Percentiles rank a stretch among this genome's conserved stretches.
Evolutionary conservation across 2,329 filamentous ascomycete species (phyloP).

Genomic region (Pseudogymnoascus destructans): DNA sequence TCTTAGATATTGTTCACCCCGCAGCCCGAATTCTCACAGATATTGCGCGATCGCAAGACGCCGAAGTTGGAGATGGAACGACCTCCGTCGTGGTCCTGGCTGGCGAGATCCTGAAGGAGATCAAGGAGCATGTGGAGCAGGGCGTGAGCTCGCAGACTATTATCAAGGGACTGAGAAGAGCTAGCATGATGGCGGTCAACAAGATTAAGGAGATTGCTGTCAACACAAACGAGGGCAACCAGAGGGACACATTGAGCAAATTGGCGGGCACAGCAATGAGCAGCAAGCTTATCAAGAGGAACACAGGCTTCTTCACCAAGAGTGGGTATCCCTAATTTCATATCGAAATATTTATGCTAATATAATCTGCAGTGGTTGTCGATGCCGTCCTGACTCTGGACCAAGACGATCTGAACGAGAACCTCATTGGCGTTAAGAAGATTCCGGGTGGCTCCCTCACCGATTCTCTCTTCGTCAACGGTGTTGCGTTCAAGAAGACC

Average conservation of each 20-base stretch:
- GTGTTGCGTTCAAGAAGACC: conserved; percentile 99
- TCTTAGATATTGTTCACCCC: conserved; percentile 96
- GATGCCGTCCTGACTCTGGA: conserved; percentile 91
- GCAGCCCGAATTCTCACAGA: conserved; percentile 95
- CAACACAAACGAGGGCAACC: conserved; percentile 67
- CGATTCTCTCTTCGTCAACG: conserved; percentile 92
- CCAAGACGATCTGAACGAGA: conserved; percentile 94
- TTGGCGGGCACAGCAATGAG: conserved; percentile 95
- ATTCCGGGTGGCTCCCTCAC: conserved; percentile 92
- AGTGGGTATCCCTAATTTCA: conserved; percentile 42
- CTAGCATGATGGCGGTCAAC: conserved; percentile 84
- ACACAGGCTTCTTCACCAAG: conserved; percentile 94
- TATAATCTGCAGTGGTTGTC: conserved; percentile 65
- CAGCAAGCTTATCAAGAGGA: conserved; percentile 97
- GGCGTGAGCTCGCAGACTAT: conserved; percentile 96
- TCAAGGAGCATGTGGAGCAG: conserved; percentile 91
- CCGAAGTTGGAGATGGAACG: conserved; percentile 95
- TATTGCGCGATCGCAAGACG: conserved; percentile 96
- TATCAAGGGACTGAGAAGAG: conserved; percentile 86
- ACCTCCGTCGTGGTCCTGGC: conserved; percentile 94
- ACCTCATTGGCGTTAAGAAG: conserved; percentile 96
- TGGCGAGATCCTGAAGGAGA: conserved; percentile 94
- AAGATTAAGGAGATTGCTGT: conserved; percentile 98
- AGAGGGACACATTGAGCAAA: conserved; percentile 77
- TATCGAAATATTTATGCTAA: conserved; percentile 22